Conservation (phyloP, 2,329 filamentous ascomycete species). For the Calonectria hongkongensis region DNA sequence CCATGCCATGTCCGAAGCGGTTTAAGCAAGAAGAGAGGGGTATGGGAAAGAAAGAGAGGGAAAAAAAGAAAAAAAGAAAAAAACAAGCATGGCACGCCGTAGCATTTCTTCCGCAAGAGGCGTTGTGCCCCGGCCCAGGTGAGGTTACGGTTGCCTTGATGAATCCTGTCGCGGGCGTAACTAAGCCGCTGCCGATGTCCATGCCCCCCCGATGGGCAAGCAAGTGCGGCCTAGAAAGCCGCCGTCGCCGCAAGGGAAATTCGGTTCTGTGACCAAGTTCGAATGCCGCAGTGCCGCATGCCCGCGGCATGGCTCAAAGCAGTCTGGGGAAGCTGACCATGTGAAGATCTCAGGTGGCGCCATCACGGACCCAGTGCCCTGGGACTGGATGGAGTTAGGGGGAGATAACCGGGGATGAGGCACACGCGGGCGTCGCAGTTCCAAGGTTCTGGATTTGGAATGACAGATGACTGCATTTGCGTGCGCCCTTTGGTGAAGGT, state of each 20-base stretch:
- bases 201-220: no score
- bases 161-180: neutral
- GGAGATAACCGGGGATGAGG: slow-evolving; percentile 34
- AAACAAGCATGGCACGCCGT: neutral
- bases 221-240: slow-evolving; percentile 4
- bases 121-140: neutral
- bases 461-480: slow-evolving; percentile 30
- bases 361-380: slow-evolving; percentile 26
- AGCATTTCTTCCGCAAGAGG: slow-evolving; percentile 1
- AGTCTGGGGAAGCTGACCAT: slow-evolving; percentile 12
- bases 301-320: slow-evolving; percentile 14
- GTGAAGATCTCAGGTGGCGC: slow-evolving; percentile 33
- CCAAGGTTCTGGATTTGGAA: slow-evolving; percentile 16
- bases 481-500: slow-evolving; percentile 27
- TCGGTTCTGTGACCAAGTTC: neutral
- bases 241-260: slow-evolving; percentile 1
- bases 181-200: neutral
- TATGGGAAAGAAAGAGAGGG: neutral
- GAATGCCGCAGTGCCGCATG: slow-evolving; percentile 22
- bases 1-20: slow-evolving; percentile 2
- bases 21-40: neutral
- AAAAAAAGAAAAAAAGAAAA: neutral
- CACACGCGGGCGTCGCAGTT: neutral
- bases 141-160: slow-evolving; percentile 20
- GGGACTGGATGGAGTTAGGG: slow-evolving; percentile 32